phyloP scores from a whole-genome alignment of 2,329 filamentous ascomycete genomes.

The Microdochium nivale region DNA sequence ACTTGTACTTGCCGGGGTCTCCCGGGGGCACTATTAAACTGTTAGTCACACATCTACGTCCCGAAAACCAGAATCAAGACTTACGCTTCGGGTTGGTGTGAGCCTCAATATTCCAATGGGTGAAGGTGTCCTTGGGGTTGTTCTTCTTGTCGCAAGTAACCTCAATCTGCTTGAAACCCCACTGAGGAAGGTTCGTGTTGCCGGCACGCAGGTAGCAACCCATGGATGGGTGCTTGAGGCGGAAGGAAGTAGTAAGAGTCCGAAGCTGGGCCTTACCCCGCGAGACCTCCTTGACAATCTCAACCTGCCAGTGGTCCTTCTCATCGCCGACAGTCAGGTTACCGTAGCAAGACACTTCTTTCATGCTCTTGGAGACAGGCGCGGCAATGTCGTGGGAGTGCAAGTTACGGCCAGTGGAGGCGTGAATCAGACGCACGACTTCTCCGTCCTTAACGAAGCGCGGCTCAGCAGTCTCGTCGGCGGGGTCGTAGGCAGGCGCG shows the following conservation, averaged over 20 bases:
- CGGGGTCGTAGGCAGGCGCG: slow-evolving; percentile 63
- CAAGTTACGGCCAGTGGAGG: slow-evolving; percentile 91
- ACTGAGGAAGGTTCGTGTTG: slow-evolving; percentile 93
- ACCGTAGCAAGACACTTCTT: slow-evolving; percentile 92
- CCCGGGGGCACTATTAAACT: slow-evolving; percentile 66
- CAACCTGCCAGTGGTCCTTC: slow-evolving; percentile 94
- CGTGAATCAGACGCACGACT: slow-evolving; percentile 79
- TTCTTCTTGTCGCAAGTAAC: slow-evolving; percentile 91
- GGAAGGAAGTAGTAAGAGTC: slow-evolving; percentile 88
- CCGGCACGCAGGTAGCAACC: slow-evolving; percentile 93
- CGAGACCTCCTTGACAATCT: slow-evolving; percentile 85
- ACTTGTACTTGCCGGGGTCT: slow-evolving; percentile 88
- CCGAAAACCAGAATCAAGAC: slow-evolving; percentile 23
- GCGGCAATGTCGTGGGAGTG: slow-evolving; percentile 90
- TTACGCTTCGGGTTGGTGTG: slow-evolving; percentile 89
- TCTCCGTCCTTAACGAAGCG: slow-evolving; percentile 73
- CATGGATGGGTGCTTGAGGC: slow-evolving; percentile 71
- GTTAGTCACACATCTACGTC: slow-evolving; percentile 6
- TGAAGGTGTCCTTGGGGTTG: slow-evolving; percentile 86
- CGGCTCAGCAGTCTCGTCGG: slow-evolving; percentile 43
- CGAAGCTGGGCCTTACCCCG: slow-evolving; percentile 77
- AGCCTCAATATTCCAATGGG: slow-evolving; percentile 97
- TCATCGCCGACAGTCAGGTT: slow-evolving; percentile 93
- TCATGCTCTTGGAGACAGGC: slow-evolving; percentile 79
- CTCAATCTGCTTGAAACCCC: slow-evolving; percentile 99